Evolutionary conservation across 768 basidiomycete genomes (phyloP).

Genomic region (Gautieria morchelliformis): DNA sequence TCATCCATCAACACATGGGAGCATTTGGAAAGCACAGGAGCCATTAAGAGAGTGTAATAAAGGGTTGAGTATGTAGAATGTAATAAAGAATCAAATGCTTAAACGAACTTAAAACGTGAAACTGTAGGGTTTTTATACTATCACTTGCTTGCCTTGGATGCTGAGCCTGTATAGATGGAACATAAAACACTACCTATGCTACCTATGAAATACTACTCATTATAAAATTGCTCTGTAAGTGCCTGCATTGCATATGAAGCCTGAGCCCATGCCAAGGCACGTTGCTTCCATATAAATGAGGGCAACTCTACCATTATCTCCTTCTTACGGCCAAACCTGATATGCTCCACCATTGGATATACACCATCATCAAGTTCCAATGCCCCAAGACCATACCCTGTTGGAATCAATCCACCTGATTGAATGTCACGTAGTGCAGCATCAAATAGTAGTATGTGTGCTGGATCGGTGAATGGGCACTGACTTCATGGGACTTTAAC

Average conservation of each 20-base stretch:
- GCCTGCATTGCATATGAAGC: background rate
- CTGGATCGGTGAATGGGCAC: background rate
- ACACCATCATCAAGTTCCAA: background rate
- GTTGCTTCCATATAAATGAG: background rate
- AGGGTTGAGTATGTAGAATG: no score
- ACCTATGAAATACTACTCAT: background rate
- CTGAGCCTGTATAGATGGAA: background rate
- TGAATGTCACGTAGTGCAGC: background rate
- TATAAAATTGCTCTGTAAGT: background rate
- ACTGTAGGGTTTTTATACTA: no score
- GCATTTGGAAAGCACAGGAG: no score
- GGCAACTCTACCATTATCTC: background rate
- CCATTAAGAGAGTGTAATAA: no score
- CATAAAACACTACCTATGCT: background rate
- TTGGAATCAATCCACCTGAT: background rate
- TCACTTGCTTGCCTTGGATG: no score
- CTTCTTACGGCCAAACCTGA: background rate
- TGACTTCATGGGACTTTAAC: background rate
- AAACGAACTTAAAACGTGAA: no score
- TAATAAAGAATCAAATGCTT: no score
- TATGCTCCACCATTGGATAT: background rate
- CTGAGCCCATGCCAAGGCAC: background rate
- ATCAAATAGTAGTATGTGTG: background rate
- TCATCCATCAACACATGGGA: no score
- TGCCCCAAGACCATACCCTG: no score